Evolutionary conservation across 495 filamentous ascomycete genomes (phyloP).

Genomic region (Bacidia gigantensis): DNA sequence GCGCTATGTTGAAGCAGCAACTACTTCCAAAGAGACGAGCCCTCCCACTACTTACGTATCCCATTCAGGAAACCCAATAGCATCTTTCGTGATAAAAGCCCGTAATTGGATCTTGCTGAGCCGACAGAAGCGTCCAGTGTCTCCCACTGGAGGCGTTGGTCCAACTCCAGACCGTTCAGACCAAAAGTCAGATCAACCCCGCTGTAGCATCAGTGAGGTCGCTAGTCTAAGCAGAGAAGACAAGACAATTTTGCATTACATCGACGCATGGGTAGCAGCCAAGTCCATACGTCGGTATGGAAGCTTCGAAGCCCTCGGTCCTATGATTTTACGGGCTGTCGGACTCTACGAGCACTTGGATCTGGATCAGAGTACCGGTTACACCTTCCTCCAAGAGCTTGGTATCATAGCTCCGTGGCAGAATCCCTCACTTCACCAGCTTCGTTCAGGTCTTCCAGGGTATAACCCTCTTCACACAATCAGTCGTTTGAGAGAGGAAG

Average conservation of each 20-base stretch:
- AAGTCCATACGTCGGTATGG: slow-evolving; percentile 34
- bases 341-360: slow-evolving; percentile 50
- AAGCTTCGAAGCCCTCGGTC: slow-evolving; percentile 44
- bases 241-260: slow-evolving; percentile 48
- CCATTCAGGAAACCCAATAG: slow-evolving; percentile 28
- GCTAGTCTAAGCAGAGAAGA: slow-evolving; percentile 31
- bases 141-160: slow-evolving; percentile 39
- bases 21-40: slow-evolving; percentile 16
- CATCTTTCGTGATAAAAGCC: slow-evolving; percentile 51
- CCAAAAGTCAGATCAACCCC: not conserved
- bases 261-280: slow-evolving; percentile 53
- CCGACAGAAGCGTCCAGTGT: slow-evolving; percentile 47
- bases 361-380: slow-evolving; percentile 42
- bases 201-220: not conserved
- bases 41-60: not conserved
- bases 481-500: slow-evolving; percentile 20
- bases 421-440: slow-evolving; percentile 47
- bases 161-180: slow-evolving; percentile 9
- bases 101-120: slow-evolving; percentile 51
- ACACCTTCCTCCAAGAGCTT: slow-evolving; percentile 71
- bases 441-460: slow-evolving; percentile 45
- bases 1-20: slow-evolving; percentile 18
- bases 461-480: slow-evolving; percentile 29
- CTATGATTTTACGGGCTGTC: slow-evolving; percentile 57
- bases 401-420: slow-evolving; percentile 75